These are phyloP conservation scores for Suhomyces kunorum DNA, from an alignment of 1,139 yeast genomes.

Conservation along the genomic window DNA sequence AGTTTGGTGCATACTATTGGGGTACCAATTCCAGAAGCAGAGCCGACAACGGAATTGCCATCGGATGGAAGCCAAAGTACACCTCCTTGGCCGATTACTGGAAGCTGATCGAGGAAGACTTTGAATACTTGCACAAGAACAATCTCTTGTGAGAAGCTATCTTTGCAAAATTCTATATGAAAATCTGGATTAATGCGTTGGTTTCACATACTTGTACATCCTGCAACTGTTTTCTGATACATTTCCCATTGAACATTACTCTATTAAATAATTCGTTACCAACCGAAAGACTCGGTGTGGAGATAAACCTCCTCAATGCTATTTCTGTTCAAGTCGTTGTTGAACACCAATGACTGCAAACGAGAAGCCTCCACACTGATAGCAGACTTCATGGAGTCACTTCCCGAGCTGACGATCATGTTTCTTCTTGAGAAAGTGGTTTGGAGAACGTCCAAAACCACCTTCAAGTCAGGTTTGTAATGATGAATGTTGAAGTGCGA, in stretches of 20 bases:
- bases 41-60: constrained; percentile 27
- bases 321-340: constrained; percentile 25
- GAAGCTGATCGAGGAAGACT: constrained; percentile 21
- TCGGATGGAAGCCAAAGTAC: constrained; percentile 30
- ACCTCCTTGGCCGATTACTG: constrained; percentile 19
- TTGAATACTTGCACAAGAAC: constrained; percentile 14
- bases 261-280: constrained; percentile 32
- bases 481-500: constrained; percentile 22
- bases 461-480: constrained; percentile 37
- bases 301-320: constrained; percentile 52
- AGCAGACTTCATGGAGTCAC: constrained; percentile 43
- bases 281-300: constrained; percentile 62
- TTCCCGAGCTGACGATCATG: constrained; percentile 55
- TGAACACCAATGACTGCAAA: constrained; percentile 36
- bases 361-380: constrained; percentile 47
- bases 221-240: not conserved
- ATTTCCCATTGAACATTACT: not conserved
- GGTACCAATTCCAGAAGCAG: constrained; percentile 34
- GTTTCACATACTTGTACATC: not conserved
- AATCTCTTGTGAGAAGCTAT: not conserved
- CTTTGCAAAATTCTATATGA: no score
- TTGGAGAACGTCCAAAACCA: constrained; percentile 22
- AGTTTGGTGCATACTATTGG: constrained; percentile 29
- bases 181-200: not conserved
- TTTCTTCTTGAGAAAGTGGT: constrained; percentile 38